Evolutionary conservation across 768 basidiomycete genomes (phyloP).

Genomic region (Albatrellus ellisii): DNA sequence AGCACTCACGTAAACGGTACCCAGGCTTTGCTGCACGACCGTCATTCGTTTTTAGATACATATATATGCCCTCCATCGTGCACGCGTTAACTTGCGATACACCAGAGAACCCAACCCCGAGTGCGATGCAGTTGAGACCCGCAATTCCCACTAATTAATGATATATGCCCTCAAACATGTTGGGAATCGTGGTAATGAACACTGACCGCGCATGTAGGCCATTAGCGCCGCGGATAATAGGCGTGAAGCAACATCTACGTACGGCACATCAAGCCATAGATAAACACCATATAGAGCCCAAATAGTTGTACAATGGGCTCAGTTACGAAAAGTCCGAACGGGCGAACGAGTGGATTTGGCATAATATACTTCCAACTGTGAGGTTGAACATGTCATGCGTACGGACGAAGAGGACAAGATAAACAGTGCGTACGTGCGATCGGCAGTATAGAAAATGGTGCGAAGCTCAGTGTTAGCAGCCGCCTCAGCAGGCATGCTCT

Average conservation of each 20-base stretch:
- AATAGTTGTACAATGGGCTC: slow-evolving; percentile 63
- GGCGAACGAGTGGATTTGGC: slow-evolving; percentile 40
- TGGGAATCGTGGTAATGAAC: slow-evolving; percentile 52
- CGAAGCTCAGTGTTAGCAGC: too few relatives aligned
- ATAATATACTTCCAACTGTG: slow-evolving; percentile 43
- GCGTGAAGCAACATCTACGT: not conserved
- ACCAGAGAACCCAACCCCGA: slow-evolving; percentile 44
- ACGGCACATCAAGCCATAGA: slow-evolving; percentile 31
- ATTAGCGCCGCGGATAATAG: not conserved
- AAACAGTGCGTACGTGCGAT: too few relatives aligned
- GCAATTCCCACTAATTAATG: slow-evolving; percentile 40
- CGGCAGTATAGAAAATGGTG: too few relatives aligned
- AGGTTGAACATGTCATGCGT: too few relatives aligned
- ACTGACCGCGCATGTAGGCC: slow-evolving; percentile 25
- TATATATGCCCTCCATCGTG: slow-evolving; percentile 43
- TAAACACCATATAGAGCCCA: slow-evolving; percentile 54
- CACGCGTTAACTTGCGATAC: slow-evolving; percentile 43
- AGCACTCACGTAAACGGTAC: slow-evolving; percentile 31
- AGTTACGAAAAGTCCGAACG: slow-evolving; percentile 43
- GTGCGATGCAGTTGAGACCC: slow-evolving; percentile 58
- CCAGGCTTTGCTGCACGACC: slow-evolving; percentile 42
- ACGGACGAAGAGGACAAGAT: too few relatives aligned
- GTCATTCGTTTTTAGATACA: slow-evolving; percentile 36
- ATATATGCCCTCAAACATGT: slow-evolving; percentile 44
- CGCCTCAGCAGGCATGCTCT: too few relatives aligned